Evolutionary conservation across 2,329 filamentous ascomycete genomes (phyloP), one percentile per base, ranked within the genome.

Genomic region (Endothia cerciana): DNA sequence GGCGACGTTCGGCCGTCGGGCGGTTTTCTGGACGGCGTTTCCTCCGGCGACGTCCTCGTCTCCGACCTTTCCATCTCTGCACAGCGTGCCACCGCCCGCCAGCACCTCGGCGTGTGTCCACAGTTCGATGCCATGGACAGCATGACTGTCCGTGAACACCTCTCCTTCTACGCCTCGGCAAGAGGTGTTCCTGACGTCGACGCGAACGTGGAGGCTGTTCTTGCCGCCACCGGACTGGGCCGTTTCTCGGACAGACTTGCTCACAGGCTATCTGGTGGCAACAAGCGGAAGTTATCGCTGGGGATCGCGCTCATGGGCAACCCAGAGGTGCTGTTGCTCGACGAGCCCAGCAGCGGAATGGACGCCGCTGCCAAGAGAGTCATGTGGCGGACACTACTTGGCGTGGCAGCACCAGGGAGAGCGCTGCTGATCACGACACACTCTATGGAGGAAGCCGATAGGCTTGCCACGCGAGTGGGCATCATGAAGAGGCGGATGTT

Each of bases 281-380:
- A 97, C 79, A 96, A 96, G 80, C 85, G 94, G n/a, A 98, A 97
- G 77, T 81, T 98, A 1, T 92, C 88, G 22, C 84, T 97, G 0
- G 94, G 91, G 3, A 97, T 97, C 64, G 94, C 94, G 0, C 81
- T 98, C 1, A 97, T 97, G 85, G 94, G 94, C 4, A 97, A 97
- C 72, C 94, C 94, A 0, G 87, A 89, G 0, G 93, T 97, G 0
- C 81, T 98, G 0, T 83, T 97, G 0, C 88, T 97, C 1, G 94
- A 98, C 73, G 94, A 97, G 74, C 94, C 94, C 0, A 91, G 87
- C 0, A 93, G 90, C 0, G 93, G 94, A 0, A 91, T 97, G 80
- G 94, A 98, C 72, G 93, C 94, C 0, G 93, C 92, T 0, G 90
- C 92, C 0, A 97, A 97, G 77, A 87, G 94, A 51, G 86, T 96